Evolutionary conservation across 805 yeast species (phyloP), one percentile per base, ranked within the genome.

Genomic region (Pachysolen tannophilus): DNA sequence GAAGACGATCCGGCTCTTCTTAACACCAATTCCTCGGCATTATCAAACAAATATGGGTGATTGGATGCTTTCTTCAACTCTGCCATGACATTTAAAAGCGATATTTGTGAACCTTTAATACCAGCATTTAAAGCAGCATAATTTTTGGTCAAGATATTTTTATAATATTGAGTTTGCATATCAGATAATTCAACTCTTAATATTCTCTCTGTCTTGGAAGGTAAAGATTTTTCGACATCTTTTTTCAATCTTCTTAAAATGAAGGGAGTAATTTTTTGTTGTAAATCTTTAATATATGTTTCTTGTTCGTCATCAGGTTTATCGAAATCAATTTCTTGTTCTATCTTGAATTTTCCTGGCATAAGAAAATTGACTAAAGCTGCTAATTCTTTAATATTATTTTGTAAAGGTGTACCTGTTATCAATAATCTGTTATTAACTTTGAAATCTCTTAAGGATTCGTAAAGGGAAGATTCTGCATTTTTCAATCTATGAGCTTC

Each of bases 361-460:
- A 87, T 88, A 52, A 92, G 68, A 57, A 92, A 92, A 54, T 92
- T 84, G 31, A 94, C 87, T 43, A 92, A 68, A 0, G 99, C 97
- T 3, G 95, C 96, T 47, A 92, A 68, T 60, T 92, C 99, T 50
- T 86, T 85, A 47, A 92, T 80, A 55, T 92, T 92, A 52, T 92
- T 92, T 56, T 92, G 99, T 44, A 92, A 68, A 6, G 99, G 99
- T 1, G 99, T 92, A 63, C 99, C 99, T 3, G 99, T 92, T 48
- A 92, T 92, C 44, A 92, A 68, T 41, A 92, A 62, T 46, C 97
- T 67, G 58, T 92, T 92, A 2, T 78, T 70, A 8, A 82, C 92
- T 48, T 78, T 82, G 63, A 92, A 86, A 44, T 80, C 82, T 48
- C 68, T 72, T 39, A 92, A 67, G 3, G 95, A 80, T 52, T 90